Evolutionary conservation across 2,329 filamentous ascomycete species (phyloP).

Genomic region (Colletotrichum brevisporum): DNA sequence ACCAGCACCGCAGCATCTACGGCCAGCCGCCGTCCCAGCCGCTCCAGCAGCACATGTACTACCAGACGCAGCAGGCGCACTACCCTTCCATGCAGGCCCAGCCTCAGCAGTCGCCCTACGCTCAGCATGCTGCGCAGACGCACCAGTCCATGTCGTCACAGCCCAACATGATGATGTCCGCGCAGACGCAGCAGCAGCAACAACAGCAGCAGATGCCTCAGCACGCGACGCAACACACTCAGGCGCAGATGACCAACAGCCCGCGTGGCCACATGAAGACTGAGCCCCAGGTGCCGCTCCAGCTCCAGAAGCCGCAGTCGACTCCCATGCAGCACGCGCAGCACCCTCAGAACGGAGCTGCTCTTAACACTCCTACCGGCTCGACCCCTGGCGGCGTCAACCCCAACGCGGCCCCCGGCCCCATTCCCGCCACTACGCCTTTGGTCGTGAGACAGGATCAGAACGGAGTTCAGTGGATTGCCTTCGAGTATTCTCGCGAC

Average conservation of each 20-base stretch:
- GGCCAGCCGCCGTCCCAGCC: slow-evolving; percentile 84
- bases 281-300: slow-evolving; percentile 72
- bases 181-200: slow-evolving; percentile 63
- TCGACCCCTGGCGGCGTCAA: slow-evolving; percentile 73
- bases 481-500: slow-evolving; percentile 97
- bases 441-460: slow-evolving; percentile 94
- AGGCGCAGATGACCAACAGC: slow-evolving; percentile 71
- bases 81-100: slow-evolving; percentile 78
- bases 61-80: slow-evolving; percentile 70
- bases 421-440: slow-evolving; percentile 96
- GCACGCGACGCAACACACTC: slow-evolving; percentile 66
- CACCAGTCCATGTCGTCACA: slow-evolving; percentile 74
- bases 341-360: slow-evolving; percentile 58
- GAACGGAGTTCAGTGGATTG: slow-evolving; percentile 98
- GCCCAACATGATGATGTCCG: slow-evolving; percentile 76
- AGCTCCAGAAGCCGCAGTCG: slow-evolving; percentile 70
- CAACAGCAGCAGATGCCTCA: slow-evolving; percentile 51
- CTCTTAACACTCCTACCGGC: slow-evolving; percentile 60
- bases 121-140: slow-evolving; percentile 67
- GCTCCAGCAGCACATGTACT: slow-evolving; percentile 86
- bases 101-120: slow-evolving; percentile 71
- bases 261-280: slow-evolving; percentile 72
- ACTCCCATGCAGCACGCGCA: slow-evolving; percentile 57
- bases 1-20: slow-evolving; percentile 91
- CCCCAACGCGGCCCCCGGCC: slow-evolving; percentile 92